A percentile compares a stretch with the other conserved stretches of the same genome.
Conservation (phyloP, 139 green algal species). For the Picochlorum sp. region DNA sequence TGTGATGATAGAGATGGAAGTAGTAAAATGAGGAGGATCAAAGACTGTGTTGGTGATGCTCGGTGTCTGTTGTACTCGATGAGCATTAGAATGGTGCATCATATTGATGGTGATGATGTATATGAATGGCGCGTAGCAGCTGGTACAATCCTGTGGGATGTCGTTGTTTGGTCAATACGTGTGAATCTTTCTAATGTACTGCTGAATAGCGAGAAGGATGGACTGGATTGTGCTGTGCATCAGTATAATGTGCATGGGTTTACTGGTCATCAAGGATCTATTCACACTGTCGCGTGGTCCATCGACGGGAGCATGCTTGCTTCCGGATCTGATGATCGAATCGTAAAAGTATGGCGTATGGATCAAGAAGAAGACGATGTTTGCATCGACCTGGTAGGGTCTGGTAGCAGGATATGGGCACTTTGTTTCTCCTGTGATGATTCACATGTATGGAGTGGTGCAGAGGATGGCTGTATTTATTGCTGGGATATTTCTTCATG, state of each 20-base stretch:
- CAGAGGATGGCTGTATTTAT: constrained; percentile 34
- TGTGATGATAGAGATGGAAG: not conserved
- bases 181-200: not conserved
- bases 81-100: not conserved
- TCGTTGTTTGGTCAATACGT: constrained; percentile 28
- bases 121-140: constrained; percentile 22
- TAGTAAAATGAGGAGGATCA: no score
- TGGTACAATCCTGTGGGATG: constrained; percentile 39
- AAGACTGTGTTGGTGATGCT: not conserved
- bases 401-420: constrained; percentile 32
- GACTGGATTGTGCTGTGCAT: not conserved
- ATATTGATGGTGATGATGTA: not conserved
- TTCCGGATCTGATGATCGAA: constrained; percentile 40
- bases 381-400: constrained; percentile 18
- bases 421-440: constrained; percentile 7
- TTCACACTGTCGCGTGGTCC: constrained; percentile 41
- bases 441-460: constrained; percentile 15
- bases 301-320: constrained; percentile 22
- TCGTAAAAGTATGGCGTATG: constrained; percentile 31
- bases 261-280: constrained; percentile 41
- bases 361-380: not conserved
- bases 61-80: constrained; percentile 42
- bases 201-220: no score
- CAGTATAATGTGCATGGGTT: constrained; percentile 12
- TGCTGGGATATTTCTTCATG: constrained; percentile 22